phyloP scores from a whole-genome alignment of 805 yeast genomes.

The Nakazawaea populi region DNA sequence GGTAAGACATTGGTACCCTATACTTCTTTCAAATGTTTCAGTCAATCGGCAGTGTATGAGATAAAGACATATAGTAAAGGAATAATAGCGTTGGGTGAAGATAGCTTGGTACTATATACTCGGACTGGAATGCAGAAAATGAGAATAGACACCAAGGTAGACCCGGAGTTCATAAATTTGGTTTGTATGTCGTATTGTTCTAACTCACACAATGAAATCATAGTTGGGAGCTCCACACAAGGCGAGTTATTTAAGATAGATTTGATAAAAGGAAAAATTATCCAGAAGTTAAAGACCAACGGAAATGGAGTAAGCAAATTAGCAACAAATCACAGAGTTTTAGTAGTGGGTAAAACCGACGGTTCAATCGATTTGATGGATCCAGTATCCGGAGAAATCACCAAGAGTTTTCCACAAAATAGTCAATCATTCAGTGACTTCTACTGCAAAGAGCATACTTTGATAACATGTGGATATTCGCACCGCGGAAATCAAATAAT shows the following conservation, averaged over 20 bases:
- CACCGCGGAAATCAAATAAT: constrained; percentile 50
- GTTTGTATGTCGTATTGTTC: constrained; percentile 36
- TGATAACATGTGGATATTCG: constrained; percentile 80
- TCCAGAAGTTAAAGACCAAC: constrained; percentile 32
- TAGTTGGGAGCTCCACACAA: constrained; percentile 34
- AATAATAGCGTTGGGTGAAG: constrained; percentile 48
- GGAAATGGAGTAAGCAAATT: constrained; percentile 38
- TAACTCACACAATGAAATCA: constrained; percentile 34
- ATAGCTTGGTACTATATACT: constrained; percentile 45
- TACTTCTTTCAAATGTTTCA: constrained; percentile 48
- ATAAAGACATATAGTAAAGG: constrained; percentile 51
- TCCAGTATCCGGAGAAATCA: constrained; percentile 37
- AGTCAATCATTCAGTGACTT: constrained; percentile 57
- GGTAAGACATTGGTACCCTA: constrained; percentile 49
- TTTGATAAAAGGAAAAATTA: constrained; percentile 28
- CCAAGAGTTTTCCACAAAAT: constrained; percentile 54
- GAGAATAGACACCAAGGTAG: constrained; percentile 12
- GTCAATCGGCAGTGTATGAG: constrained; percentile 42
- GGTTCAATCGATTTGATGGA: constrained; percentile 66
- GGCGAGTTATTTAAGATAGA: constrained; percentile 37
- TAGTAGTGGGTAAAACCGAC: constrained; percentile 51
- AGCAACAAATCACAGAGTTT: constrained; percentile 44
- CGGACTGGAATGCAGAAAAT: constrained; percentile 49
- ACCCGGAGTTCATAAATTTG: constrained; percentile 27
- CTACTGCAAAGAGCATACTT: constrained; percentile 56